Evolutionary conservation across 169 alveolate species (phyloP), one percentile per base, ranked within the genome.

Genomic region (Cryptosporidium meleagridis): DNA sequence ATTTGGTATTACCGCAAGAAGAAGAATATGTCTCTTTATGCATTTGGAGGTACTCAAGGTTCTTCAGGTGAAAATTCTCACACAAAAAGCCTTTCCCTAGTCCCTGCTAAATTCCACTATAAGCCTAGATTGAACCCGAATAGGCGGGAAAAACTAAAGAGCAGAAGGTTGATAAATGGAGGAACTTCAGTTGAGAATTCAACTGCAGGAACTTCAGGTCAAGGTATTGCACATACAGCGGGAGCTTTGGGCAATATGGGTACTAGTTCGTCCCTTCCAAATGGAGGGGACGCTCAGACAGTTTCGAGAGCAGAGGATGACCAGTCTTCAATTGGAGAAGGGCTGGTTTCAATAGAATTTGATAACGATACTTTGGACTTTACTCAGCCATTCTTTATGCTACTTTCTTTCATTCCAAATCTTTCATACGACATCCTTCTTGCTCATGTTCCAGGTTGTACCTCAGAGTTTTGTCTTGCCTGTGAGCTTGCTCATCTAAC

Each of bases 281-380:
- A 65, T n/a, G 72, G 72, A 14, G 72, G 41, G n/a, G 72, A 65
- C 7, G 72, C 44, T 16, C 70, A 72, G 70, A 37, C 33, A 58
- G 68, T 55, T 16, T 37, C 23, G 31, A 73, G 70, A 41, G 41
- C 48, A 10, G 85, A 72, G 48, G 85, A 72, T 1, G 85, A 72
- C 0, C 31, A 48, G 1, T n/a, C 35, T 7, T 29, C 39, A 31
- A 1, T 55, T 12, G 53, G 35, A 21, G 85, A 72, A n/a, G 85
- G 69, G 2, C 7, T 80, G 45, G 68, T 80, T 23, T 61, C 80
- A n/a, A 59, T 80, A 16, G 89, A 80, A 33, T 53, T 80, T 29
- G 89, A 80, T 23, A 80, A 80, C 39, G 89, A 80, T 44, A 55
- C 75, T 12, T 31, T 80, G 44, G 89, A 80, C 52, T 80, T 80